Conservation (phyloP, 306 rosid genomes). For the Begonia fuchsioides region DNA sequence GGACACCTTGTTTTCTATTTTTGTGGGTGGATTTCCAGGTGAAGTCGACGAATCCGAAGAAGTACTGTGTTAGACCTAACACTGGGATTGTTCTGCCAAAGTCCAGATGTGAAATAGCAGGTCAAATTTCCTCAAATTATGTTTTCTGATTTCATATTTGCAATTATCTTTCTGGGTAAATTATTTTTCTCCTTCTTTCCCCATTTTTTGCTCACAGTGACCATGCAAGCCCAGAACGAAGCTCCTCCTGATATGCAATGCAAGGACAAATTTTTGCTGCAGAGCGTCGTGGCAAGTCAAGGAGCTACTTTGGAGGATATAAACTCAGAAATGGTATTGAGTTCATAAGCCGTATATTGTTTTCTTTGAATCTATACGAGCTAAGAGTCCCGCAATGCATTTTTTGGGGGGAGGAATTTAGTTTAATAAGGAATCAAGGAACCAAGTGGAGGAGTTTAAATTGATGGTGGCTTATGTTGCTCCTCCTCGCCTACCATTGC, state of each 20-base stretch:
- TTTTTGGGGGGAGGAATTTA: constrained; percentile 7
- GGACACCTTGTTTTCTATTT: neutral
- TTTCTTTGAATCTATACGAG: too few relatives aligned
- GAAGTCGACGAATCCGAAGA: constrained; percentile 86
- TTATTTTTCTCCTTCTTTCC: constrained; percentile 2
- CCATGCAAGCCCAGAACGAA: constrained; percentile 94
- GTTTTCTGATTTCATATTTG: neutral
- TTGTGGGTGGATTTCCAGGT: constrained; percentile 32
- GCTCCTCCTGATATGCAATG: constrained; percentile 72
- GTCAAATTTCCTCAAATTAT: constrained; percentile 19
- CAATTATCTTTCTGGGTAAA: neutral
- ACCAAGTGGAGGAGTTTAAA: constrained; percentile 59
- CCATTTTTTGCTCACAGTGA: constrained; percentile 24
- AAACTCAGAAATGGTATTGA: constrained; percentile 58
- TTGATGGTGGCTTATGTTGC: constrained; percentile 73
- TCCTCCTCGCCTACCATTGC: constrained; percentile 77
- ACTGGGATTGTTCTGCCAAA: constrained; percentile 78
- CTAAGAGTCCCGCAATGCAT: neutral
- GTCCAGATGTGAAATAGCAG: constrained; percentile 69
- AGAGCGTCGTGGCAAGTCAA: constrained; percentile 45
- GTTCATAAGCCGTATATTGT: too few relatives aligned
- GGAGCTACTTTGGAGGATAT: constrained; percentile 52
- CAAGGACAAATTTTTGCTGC: constrained; percentile 89
- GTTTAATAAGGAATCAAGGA: constrained; percentile 73
- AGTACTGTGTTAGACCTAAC: constrained; percentile 94